A percentile compares a stretch with the other conserved stretches of the same genome.
Conservation (phyloP, 805 yeast species). For the Komagataella pastoris region DNA sequence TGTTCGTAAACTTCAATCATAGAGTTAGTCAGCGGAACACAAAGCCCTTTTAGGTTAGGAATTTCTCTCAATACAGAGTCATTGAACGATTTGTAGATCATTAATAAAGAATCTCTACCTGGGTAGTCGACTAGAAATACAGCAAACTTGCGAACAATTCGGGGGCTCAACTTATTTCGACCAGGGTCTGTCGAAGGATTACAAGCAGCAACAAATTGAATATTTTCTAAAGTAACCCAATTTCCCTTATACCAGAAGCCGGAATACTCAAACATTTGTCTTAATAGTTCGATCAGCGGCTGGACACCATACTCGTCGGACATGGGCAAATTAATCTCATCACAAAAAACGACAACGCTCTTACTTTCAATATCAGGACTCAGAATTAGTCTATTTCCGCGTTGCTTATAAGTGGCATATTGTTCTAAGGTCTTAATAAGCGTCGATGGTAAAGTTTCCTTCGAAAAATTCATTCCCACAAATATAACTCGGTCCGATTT, state of each 20-base stretch:
- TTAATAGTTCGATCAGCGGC: slow-evolving; percentile 49
- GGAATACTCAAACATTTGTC: slow-evolving; percentile 57
- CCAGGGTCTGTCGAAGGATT: slow-evolving; percentile 82
- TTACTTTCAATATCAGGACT: slow-evolving; percentile 49
- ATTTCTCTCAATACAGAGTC: slow-evolving; percentile 41
- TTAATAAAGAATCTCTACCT: slow-evolving; percentile 39
- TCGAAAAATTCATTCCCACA: slow-evolving; percentile 68
- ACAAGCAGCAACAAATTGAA: slow-evolving; percentile 92
- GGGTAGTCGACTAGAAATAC: slow-evolving; percentile 76
- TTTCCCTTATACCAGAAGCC: slow-evolving; percentile 71
- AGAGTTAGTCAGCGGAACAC: slow-evolving; percentile 38
- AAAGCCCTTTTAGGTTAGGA: slow-evolving; percentile 46
- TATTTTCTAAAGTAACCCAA: slow-evolving; percentile 53
- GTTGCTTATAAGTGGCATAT: slow-evolving; percentile 45
- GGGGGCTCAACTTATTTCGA: slow-evolving; percentile 35
- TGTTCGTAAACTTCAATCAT: slow-evolving; percentile 50
- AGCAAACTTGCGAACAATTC: slow-evolving; percentile 57
- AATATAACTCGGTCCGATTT: slow-evolving; percentile 43
- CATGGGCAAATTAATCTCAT: slow-evolving; percentile 78
- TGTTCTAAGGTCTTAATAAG: slow-evolving; percentile 59
- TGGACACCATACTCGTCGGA: slow-evolving; percentile 66
- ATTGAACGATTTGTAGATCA: slow-evolving; percentile 53
- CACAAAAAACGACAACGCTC: slow-evolving; percentile 78
- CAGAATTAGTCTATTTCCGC: slow-evolving; percentile 36
- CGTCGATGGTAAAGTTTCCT: slow-evolving; percentile 54